These are phyloP conservation scores for Pistacia vera DNA, from an alignment of 345 rosid species.

Conservation along the genomic window DNA sequence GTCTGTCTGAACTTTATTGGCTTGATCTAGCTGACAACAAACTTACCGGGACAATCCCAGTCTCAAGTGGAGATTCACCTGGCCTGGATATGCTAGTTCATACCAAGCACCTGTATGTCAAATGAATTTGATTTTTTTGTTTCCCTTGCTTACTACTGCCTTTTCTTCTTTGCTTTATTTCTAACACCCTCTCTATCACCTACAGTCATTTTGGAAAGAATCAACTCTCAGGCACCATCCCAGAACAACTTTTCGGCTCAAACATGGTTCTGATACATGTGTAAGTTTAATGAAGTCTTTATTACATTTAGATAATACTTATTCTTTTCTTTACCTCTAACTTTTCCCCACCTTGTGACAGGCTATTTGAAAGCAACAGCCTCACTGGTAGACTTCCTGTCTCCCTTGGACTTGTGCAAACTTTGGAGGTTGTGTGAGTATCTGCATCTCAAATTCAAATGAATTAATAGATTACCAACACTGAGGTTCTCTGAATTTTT, in stretches of 20 bases:
- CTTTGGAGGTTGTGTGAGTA: conserved; percentile 77
- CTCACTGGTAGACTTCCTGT: conserved; percentile 61
- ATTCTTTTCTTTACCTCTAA: background rate
- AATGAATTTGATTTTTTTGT: conserved; percentile 11
- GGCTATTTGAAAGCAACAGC: conserved; percentile 76
- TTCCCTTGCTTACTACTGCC: background rate
- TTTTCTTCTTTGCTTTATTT: background rate
- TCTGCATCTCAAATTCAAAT: background rate
- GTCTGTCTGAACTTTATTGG: conserved; percentile 65
- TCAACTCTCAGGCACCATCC: conserved; percentile 64
- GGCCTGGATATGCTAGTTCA: conserved; percentile 77
- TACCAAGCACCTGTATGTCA: conserved; percentile 67
- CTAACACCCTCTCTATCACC: conserved; percentile 16
- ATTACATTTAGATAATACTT: background rate
- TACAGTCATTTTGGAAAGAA: conserved; percentile 80
- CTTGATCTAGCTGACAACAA: conserved; percentile 83
- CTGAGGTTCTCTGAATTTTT: background rate
- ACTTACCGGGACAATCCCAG: conserved; percentile 73
- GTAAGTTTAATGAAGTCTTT: conserved; percentile 47
- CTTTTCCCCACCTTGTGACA: conserved; percentile 21
- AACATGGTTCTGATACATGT: conserved; percentile 68
- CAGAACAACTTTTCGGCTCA: conserved; percentile 65
- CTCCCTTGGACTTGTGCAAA: conserved; percentile 59
- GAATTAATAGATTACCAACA: conserved; percentile 4
- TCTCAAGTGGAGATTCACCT: conserved; percentile 63